phyloP scores from a whole-genome alignment of 2,329 filamentous ascomycete species.

The Eutypa lata region DNA sequence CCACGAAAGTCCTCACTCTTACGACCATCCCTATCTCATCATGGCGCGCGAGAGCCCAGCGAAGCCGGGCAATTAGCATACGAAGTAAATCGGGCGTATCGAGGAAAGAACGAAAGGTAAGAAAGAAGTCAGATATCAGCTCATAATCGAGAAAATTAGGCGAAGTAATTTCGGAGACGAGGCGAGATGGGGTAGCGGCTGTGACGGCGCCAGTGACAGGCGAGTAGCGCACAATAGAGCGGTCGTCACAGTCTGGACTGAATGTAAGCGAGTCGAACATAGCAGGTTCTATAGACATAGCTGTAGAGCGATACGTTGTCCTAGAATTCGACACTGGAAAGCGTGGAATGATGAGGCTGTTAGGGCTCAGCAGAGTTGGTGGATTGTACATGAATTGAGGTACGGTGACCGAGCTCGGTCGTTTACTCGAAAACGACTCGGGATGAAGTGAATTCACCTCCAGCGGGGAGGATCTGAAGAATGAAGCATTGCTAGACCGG shows the following conservation, averaged over 20 bases:
- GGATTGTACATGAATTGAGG: slow-evolving; percentile 32
- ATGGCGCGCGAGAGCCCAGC: slow-evolving; percentile 77
- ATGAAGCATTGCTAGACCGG: slow-evolving; percentile 58
- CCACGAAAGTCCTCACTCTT: slow-evolving; percentile 93
- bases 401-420: slow-evolving; percentile 35
- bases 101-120: slow-evolving; percentile 89
- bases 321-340: slow-evolving; percentile 37
- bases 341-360: slow-evolving; percentile 34
- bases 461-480: slow-evolving; percentile 34
- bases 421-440: slow-evolving; percentile 29
- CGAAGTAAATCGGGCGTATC: slow-evolving; percentile 72
- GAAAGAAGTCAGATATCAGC: slow-evolving; percentile 93
- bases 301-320: slow-evolving; percentile 47
- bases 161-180: slow-evolving; percentile 95
- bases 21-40: slow-evolving; percentile 90
- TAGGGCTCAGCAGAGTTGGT: slow-evolving; percentile 22
- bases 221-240: slow-evolving; percentile 78
- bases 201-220: slow-evolving; percentile 68
- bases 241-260: slow-evolving; percentile 75
- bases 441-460: slow-evolving; percentile 29
- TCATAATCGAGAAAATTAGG: slow-evolving; percentile 96
- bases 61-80: slow-evolving; percentile 79
- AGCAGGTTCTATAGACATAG: slow-evolving; percentile 60
- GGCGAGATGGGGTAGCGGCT: slow-evolving; percentile 83
- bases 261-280: slow-evolving; percentile 82